A percentile compares a stretch with the other conserved stretches of the same genome.
phyloP scores from a whole-genome alignment of 73 alveolate genomes.

The Effrenium voratum region DNA sequence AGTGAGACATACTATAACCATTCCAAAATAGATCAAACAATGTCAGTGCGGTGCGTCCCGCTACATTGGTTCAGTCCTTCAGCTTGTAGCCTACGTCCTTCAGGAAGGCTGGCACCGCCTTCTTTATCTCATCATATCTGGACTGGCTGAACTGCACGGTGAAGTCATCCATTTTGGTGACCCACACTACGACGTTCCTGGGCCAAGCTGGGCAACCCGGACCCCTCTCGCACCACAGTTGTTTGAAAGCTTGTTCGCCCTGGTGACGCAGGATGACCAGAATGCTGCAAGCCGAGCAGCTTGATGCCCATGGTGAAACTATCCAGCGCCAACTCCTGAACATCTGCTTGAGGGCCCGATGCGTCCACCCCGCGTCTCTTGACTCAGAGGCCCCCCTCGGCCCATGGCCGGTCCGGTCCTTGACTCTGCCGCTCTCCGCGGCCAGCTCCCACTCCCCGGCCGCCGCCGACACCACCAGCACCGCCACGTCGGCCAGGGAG shows the following conservation, averaged over 20 bases:
- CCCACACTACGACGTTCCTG: constrained; percentile 92
- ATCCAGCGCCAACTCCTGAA: too few species aligned
- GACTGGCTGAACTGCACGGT: constrained; percentile 73
- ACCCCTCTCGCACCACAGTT: neutral
- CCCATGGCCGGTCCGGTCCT: neutral
- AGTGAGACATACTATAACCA: neutral
- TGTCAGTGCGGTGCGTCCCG: neutral
- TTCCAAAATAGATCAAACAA: neutral
- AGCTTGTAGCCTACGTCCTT: constrained; percentile 85
- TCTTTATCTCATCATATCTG: constrained; percentile 76
- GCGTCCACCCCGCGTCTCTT: neutral
- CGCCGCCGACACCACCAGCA: constrained; percentile 73
- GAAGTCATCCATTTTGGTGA: constrained; percentile 88
- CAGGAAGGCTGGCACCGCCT: constrained; percentile 59
- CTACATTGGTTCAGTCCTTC: constrained; percentile 23
- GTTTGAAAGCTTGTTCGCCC: too few species aligned
- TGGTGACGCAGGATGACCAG: too few species aligned
- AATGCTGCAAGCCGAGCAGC: constrained; percentile 22
- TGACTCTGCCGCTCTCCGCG: constrained; percentile 67
- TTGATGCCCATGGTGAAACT: constrained; percentile 91
- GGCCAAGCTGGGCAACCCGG: neutral
- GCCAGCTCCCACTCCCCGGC: constrained; percentile 84
- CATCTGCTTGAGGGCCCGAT: too few species aligned
- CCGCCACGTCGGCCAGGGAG: constrained; percentile 75
- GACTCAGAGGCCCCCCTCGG: neutral